A percentile compares a stretch with the other conserved stretches of the same genome.
Conservation (phyloP, 2,329 filamentous ascomycete species). For the Alternaria arbusti region DNA sequence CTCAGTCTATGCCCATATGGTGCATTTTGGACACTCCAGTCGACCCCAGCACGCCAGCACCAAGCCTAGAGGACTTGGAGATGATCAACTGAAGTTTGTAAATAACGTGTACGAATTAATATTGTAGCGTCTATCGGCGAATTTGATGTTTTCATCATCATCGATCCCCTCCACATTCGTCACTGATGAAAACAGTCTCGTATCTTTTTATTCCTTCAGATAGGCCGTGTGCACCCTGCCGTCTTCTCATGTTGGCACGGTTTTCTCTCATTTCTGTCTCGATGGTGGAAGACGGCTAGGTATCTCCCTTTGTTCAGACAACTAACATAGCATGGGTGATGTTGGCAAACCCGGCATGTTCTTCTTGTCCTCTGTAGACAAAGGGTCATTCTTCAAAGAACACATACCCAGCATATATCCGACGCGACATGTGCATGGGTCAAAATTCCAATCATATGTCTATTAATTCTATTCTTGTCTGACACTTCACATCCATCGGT, state of each 20-base stretch:
- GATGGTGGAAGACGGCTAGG: not conserved
- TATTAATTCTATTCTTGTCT: not conserved
- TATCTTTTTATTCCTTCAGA: not conserved
- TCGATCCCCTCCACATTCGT: not conserved
- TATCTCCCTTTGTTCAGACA: not conserved
- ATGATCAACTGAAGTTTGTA: not conserved
- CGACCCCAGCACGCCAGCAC: not conserved
- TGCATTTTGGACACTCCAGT: not conserved
- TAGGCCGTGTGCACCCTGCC: not conserved
- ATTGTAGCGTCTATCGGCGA: not conserved
- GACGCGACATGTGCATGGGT: not conserved
- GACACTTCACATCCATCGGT: not conserved
- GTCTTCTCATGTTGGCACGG: not conserved
- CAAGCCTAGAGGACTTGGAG: not conserved
- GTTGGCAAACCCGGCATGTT: not conserved
- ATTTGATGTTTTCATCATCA: not conserved
- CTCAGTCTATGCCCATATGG: not conserved
- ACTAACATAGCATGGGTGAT: not conserved
- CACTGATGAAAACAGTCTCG: not conserved
- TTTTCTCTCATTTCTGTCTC: not conserved
- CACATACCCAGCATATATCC: not conserved
- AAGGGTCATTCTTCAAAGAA: constrained; percentile 1
- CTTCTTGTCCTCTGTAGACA: not conserved
- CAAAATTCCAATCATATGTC: no score
- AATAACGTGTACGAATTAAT: not conserved